These are phyloP conservation scores for Canavalia gladiata DNA, from an alignment of 306 rosid genomes.

Conservation along the genomic window DNA sequence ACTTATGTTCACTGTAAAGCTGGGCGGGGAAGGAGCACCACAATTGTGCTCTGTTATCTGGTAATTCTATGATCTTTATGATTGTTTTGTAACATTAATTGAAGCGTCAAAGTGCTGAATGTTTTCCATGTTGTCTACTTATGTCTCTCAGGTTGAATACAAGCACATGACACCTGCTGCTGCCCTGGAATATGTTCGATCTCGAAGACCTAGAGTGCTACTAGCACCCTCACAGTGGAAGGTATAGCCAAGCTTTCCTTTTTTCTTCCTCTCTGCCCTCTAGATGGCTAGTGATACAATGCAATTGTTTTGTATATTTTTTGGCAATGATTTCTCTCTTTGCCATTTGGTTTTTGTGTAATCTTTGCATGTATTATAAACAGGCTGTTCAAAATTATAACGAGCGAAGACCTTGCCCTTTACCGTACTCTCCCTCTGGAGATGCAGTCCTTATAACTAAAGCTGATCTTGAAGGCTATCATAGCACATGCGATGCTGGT, in stretches of 20 bases:
- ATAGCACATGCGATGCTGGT: constrained; percentile 58
- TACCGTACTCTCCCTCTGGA: constrained; percentile 73
- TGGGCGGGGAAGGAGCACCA: constrained; percentile 97
- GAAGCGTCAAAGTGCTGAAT: constrained; percentile 27
- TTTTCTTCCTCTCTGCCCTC: background rate
- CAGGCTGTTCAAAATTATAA: constrained; percentile 94
- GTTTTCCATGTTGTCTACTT: constrained; percentile 18
- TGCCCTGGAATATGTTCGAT: constrained; percentile 88
- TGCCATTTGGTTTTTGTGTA: constrained; percentile 30
- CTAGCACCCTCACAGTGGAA: constrained; percentile 97
- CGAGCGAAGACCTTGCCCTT: constrained; percentile 52
- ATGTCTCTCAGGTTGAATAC: constrained; percentile 72
- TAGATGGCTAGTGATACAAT: constrained; percentile 1
- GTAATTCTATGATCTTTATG: constrained; percentile 54
- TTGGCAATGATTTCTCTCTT: constrained; percentile 14
- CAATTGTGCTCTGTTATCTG: constrained; percentile 97
- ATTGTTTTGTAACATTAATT: constrained; percentile 19
- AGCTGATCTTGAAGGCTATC: constrained; percentile 96
- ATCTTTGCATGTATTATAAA: constrained; percentile 28
- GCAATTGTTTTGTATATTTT: constrained; percentile 6
- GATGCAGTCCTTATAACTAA: constrained; percentile 90
- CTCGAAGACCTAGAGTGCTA: constrained; percentile 89
- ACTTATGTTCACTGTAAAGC: constrained; percentile 99
- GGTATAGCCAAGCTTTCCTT: constrained; percentile 52
- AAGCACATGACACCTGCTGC: constrained; percentile 88